Conservation (phyloP, 2,329 filamentous ascomycete species). For the Sporothrix schenckii region DNA sequence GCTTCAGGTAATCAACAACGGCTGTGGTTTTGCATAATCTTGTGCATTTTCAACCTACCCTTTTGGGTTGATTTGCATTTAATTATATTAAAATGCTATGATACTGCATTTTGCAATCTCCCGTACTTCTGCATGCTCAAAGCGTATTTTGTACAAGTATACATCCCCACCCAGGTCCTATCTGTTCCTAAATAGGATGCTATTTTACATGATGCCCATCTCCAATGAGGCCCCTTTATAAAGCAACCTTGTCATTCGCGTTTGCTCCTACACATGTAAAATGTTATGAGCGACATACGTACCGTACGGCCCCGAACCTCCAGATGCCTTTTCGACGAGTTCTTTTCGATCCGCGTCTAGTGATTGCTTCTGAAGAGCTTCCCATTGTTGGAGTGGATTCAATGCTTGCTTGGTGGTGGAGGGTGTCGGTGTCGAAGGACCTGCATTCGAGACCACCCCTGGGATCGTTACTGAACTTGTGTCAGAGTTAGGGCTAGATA, state of each 20-base stretch:
- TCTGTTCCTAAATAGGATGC: background rate
- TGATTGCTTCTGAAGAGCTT: constrained; percentile 52
- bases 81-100: too few relatives aligned
- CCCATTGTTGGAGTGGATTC: constrained; percentile 53
- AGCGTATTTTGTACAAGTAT: too few relatives aligned
- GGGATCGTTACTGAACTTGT: background rate
- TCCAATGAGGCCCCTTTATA: background rate
- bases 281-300: constrained; percentile 9
- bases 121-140: too few relatives aligned
- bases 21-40: background rate
- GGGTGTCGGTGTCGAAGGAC: background rate
- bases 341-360: constrained; percentile 50
- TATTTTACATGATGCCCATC: background rate
- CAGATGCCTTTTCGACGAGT: constrained; percentile 48
- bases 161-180: background rate
- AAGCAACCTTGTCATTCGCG: background rate
- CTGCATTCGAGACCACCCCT: background rate
- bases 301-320: background rate
- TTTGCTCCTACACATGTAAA: background rate
- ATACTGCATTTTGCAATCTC: too few relatives aligned
- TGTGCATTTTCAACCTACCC: too few relatives aligned
- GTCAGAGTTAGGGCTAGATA: constrained; percentile 6
- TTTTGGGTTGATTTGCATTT: too few relatives aligned
- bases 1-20: background rate
- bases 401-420: constrained; percentile 35